Base-by-base conservation (phyloP, 2,329 filamentous ascomycete genomes). In the Alternaria sp. region DNA sequence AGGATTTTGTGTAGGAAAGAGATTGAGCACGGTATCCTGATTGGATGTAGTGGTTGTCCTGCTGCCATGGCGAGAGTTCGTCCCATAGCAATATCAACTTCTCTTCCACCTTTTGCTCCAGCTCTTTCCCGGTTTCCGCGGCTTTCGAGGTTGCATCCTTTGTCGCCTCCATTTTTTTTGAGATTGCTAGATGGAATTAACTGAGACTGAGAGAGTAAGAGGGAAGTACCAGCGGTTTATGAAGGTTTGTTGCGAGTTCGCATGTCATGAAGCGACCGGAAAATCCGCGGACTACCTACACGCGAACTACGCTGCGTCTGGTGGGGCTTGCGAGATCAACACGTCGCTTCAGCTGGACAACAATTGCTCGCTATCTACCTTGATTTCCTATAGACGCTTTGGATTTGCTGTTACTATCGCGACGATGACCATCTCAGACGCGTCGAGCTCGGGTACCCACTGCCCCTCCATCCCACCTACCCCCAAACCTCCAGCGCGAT, bases 41-140 rank as follows among this genome's bases (percentile, higher is more conserved):
- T 54, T 81, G 81, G 57, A 92, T 91, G 79, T 86, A 89, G 61
- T 88, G 86, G 68, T 91, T 92, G 76, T 91, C 89, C 71, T 78
- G 77, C 66, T 81, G 80, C 81, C 81, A 83, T 52, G 65, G 34
- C 3, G 75, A 71, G 9, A 83, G 66, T 23, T 82, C 78, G 60
- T 79, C 60, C 80, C 79, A 82, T 24, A 78, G 61, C 1, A 76
- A 52, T 82, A 78, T 72, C 81, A 85, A 66, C 81, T 78, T 83
- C 78, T 78, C 59, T 62, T 81, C 72, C n/a, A 80, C 54, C 33
- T 77, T 76, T 46, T 75, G 59, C 55, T 74, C 72, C 2, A 65
- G 52, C 34, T 62, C 58, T 55, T 75, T 65, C 11, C 71, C 68
- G n/a, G 53, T 57, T 52, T 63, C 55, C 9, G 61, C 55, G 8